Evolutionary conservation across 2,329 filamentous ascomycete genomes (phyloP).

Genomic region (Diaporthe citrichinensis): DNA sequence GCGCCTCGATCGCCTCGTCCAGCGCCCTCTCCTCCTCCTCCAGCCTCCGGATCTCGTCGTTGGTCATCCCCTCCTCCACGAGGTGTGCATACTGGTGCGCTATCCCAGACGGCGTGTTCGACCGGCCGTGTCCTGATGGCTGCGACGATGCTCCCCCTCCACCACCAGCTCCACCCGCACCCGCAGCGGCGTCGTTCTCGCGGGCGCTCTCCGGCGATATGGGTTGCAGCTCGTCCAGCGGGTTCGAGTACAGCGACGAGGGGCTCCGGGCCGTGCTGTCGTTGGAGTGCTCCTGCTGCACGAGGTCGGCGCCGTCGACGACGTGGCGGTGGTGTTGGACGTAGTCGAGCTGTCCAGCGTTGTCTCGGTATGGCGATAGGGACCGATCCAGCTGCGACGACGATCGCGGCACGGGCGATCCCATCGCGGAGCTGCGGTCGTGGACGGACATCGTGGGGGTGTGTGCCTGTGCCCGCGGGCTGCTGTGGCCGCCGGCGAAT

Average conservation of each 20-base stretch:
- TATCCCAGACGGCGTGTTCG: constrained; percentile 50
- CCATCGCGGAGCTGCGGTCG: constrained; percentile 6
- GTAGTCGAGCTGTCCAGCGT: constrained; percentile 40
- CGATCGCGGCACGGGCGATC: constrained; percentile 27
- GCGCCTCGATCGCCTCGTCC: constrained; percentile 67
- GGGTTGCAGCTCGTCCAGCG: constrained; percentile 21
- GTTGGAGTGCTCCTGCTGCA: constrained; percentile 27
- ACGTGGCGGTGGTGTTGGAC: constrained; percentile 31
- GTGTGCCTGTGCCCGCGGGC: constrained; percentile 33
- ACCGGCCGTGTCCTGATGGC: constrained; percentile 25
- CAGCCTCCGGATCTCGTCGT: constrained; percentile 66
- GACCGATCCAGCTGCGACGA: constrained; percentile 43
- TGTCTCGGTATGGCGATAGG: constrained; percentile 54
- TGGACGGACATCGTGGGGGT: not conserved
- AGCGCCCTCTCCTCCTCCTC: constrained; percentile 72
- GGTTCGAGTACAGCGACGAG: constrained; percentile 20
- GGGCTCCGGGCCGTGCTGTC: constrained; percentile 21
- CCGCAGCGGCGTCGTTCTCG: constrained; percentile 26
- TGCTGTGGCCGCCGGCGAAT: constrained; percentile 36
- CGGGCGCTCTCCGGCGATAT: constrained; percentile 27
- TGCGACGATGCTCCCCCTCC: not conserved
- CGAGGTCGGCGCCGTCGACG: constrained; percentile 23
- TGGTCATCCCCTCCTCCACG: constrained; percentile 73
- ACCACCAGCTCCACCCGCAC: constrained; percentile 38
- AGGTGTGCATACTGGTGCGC: constrained; percentile 63